Evolutionary conservation across 1,139 yeast genomes (phyloP), one percentile per base, ranked within the genome.

Genomic region (Hyphopichia burtonii): DNA sequence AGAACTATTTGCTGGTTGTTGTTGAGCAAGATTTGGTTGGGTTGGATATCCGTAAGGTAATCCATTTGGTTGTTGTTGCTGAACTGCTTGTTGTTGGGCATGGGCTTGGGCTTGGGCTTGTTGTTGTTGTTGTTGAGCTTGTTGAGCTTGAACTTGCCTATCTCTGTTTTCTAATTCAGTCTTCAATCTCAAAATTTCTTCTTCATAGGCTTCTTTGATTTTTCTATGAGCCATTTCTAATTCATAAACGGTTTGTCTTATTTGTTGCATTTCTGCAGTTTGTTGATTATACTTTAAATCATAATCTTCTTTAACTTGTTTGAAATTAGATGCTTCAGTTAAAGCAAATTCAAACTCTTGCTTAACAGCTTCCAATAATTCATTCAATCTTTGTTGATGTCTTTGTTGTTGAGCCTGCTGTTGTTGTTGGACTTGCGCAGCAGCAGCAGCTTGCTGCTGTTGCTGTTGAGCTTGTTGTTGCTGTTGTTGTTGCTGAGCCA

Each of bases 131-230:
- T 49, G 48, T 27, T 43, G 53, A 33, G 50, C 65, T 17, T 57
- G 61, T 33, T 58, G 71, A 23, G 58, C 63, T 31, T 49, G 61
- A 47, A 74, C 72, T 60, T 75, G 74, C 51, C 77, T 63, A 58
- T 83, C 91, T 58, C 88, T 72, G 58, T 78, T 80, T 54, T 89
- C 96, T 55, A 91, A 74, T 61, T 90, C 96, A 46, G 86, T 82
- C 63, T 91, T 89, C 62, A 91, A 76, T 51, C 95, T 77, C 60
- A 82, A 74, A 48, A 93, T 87, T 65, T 93, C 98, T 56, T 88
- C 96, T 63, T 91, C 97, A 65, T 93, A 93, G 38, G 94, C 91
- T 57, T 91, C 98, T 68, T 91, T 91, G 78, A 93, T 88, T 63
- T 89, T 88, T 54, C 96, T 77, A 68, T 93, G 98, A 37, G 96